These are phyloP conservation scores for Phytophthora macrochlamydospora DNA, from an alignment of 352 stramenopile genomes.

Conservation along the genomic window DNA sequence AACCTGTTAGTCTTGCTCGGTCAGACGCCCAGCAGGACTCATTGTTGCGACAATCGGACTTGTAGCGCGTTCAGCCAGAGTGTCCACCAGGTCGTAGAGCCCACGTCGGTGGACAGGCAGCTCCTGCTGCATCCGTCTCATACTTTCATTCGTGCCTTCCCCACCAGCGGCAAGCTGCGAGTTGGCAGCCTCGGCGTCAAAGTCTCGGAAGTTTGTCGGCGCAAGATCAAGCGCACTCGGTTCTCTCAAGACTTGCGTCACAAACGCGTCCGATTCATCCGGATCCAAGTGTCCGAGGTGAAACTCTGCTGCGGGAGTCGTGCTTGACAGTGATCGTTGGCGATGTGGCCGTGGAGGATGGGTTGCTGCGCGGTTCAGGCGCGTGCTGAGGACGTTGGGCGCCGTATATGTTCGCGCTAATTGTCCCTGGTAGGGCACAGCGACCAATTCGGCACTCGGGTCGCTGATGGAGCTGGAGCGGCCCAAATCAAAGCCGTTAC, in stretches of 20 bases:
- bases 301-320: constrained; percentile 17
- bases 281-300: constrained; percentile 24
- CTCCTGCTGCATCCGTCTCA: constrained; percentile 15
- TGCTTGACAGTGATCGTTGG: constrained; percentile 37
- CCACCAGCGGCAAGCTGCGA: constrained; percentile 19
- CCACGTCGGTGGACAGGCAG: constrained; percentile 13
- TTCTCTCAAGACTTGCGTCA: constrained; percentile 25
- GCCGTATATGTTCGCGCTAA: constrained; percentile 39
- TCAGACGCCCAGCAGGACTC: constrained; percentile 14
- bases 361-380: constrained; percentile 24
- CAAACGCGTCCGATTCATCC: constrained; percentile 29
- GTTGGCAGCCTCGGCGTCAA: constrained; percentile 31
- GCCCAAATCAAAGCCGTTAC: constrained; percentile 45
- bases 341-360: constrained; percentile 21
- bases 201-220: constrained; percentile 32
- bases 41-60: constrained; percentile 25
- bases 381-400: constrained; percentile 37
- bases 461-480: constrained; percentile 37
- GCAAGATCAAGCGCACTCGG: constrained; percentile 17
- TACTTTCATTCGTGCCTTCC: constrained; percentile 15
- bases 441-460: constrained; percentile 51
- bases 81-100: constrained; percentile 40
- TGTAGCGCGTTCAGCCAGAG: constrained; percentile 28
- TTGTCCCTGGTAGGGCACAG: constrained; percentile 26
- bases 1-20: constrained; percentile 26